These are phyloP conservation scores for Cryptococcus sp. DNA, from an alignment of 1,284 basidiomycete species.

Conservation along the genomic window DNA sequence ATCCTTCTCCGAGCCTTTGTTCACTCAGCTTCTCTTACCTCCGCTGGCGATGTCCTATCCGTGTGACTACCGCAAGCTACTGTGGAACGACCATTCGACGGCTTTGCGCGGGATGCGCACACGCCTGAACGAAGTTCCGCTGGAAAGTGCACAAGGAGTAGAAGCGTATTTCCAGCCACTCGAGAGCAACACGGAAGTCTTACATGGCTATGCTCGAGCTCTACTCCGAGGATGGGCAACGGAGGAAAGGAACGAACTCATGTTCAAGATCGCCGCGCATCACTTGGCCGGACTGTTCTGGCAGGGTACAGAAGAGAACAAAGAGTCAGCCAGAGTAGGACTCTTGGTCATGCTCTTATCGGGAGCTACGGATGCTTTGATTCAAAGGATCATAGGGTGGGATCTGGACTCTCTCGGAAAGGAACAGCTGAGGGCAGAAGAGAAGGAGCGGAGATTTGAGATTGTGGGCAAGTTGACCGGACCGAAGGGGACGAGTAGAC, in stretches of 20 bases:
- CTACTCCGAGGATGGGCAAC: conserved; percentile 43
- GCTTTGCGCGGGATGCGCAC: conserved; percentile 61
- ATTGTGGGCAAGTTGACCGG: conserved; percentile 8
- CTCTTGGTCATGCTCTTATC: conserved; percentile 9
- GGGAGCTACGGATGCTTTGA: conserved; percentile 7
- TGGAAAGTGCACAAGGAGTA: conserved; percentile 53
- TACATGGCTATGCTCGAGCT: conserved; percentile 57
- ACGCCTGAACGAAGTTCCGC: conserved; percentile 36
- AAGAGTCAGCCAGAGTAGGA: conserved; percentile 13
- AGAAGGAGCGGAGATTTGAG: conserved; percentile 7
- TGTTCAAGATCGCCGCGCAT: conserved; percentile 71
- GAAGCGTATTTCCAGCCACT: conserved; percentile 69
- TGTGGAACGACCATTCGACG: conserved; percentile 77
- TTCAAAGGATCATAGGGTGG: conserved; percentile 9
- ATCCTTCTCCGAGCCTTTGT: conserved; percentile 79
- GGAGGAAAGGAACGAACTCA: conserved; percentile 57
- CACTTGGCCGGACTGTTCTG: conserved; percentile 77
- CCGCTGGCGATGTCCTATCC: conserved; percentile 70
- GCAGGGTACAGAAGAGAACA: conserved; percentile 38
- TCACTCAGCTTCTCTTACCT: conserved; percentile 74
- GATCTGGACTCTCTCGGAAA: conserved; percentile 1
- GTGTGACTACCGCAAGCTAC: conserved; percentile 75
- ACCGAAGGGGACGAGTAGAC: conserved; percentile 10
- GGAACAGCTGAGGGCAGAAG: neutral
- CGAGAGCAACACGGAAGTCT: conserved; percentile 67